These are phyloP conservation scores for Ogataea corticis DNA, from an alignment of 805 yeast species.

Conservation along the genomic window DNA sequence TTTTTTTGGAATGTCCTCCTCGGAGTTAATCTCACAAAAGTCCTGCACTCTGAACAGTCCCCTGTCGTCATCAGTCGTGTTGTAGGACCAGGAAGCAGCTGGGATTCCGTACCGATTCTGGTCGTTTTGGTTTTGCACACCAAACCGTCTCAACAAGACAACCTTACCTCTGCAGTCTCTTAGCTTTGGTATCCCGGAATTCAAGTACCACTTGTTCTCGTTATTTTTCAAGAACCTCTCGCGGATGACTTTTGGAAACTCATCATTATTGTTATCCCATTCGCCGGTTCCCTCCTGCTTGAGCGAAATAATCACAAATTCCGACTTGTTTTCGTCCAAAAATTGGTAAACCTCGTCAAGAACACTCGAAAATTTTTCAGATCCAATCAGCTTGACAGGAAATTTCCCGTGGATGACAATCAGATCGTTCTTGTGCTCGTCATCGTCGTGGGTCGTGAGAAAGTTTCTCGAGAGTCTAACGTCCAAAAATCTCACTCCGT, in stretches of 20 bases:
- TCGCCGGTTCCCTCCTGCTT: constrained; percentile 73
- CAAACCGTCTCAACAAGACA: constrained; percentile 68
- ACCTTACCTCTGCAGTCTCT: constrained; percentile 68
- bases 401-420: constrained; percentile 75
- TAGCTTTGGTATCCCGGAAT: constrained; percentile 54
- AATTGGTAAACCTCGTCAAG: constrained; percentile 62
- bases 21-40: constrained; percentile 60
- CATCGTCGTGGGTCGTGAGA: constrained; percentile 40
- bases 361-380: constrained; percentile 50
- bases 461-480: constrained; percentile 62
- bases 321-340: constrained; percentile 51
- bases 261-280: constrained; percentile 65
- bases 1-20: constrained; percentile 56
- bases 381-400: constrained; percentile 64
- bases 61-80: constrained; percentile 64
- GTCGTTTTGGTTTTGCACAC: constrained; percentile 48
- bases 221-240: constrained; percentile 51
- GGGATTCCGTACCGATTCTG: constrained; percentile 57
- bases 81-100: constrained; percentile 66
- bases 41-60: constrained; percentile 69
- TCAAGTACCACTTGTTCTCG: constrained; percentile 61
- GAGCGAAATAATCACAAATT: constrained; percentile 64
- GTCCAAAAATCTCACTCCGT: constrained; percentile 79
- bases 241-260: constrained; percentile 64
- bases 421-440: constrained; percentile 48